phyloP scores from a whole-genome alignment of 139 green algal genomes.

The Gonium pectorale region DNA sequence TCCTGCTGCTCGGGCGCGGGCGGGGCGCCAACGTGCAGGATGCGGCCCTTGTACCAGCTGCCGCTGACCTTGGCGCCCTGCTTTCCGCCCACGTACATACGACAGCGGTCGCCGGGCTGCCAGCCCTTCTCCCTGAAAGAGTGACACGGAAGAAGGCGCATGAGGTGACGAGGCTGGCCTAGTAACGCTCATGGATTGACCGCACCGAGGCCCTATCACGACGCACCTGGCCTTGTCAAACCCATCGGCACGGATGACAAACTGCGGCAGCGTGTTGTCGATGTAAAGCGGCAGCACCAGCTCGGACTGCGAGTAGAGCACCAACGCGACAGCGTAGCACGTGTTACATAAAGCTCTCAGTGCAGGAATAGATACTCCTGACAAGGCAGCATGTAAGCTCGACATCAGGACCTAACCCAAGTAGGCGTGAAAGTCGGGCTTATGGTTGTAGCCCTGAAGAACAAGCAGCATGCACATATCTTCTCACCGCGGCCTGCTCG shows the following conservation, averaged over 20 bases:
- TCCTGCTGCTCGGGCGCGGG: constrained; percentile 42
- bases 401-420: too few relatives aligned
- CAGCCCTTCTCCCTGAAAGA: constrained; percentile 68
- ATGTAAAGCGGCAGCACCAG: constrained; percentile 71
- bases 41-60: constrained; percentile 78
- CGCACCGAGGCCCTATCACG: not conserved
- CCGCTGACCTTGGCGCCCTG: constrained; percentile 66
- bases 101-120: constrained; percentile 77
- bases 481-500: constrained; percentile 28
- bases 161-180: too few relatives aligned
- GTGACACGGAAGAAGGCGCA: too few relatives aligned
- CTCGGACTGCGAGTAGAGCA: constrained; percentile 25
- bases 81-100: constrained; percentile 83
- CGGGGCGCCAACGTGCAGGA: constrained; percentile 47
- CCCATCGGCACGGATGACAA: constrained; percentile 58
- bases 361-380: too few relatives aligned
- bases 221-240: constrained; percentile 59
- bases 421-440: not conserved
- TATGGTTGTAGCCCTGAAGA: not conserved
- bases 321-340: too few relatives aligned
- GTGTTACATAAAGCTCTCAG: too few relatives aligned
- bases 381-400: too few relatives aligned
- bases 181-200: not conserved
- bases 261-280: constrained; percentile 83
- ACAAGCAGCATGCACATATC: not conserved